These are phyloP conservation scores for Boletus subparvulus DNA, from an alignment of 768 basidiomycete species.

Conservation along the genomic window DNA sequence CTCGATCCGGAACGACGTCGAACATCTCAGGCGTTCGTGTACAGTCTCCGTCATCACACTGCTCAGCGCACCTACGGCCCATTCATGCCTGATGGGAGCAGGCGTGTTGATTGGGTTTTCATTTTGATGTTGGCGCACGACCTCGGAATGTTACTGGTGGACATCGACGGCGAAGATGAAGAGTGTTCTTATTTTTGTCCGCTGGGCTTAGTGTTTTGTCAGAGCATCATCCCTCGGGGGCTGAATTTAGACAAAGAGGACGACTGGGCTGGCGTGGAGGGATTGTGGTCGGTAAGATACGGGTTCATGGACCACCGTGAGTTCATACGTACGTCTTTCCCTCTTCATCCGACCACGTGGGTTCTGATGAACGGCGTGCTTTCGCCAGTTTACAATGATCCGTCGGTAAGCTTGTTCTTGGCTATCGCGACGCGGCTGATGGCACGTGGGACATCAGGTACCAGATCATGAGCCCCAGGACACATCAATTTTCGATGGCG, in stretches of 20 bases:
- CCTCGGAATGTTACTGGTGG: slow-evolving; percentile 53
- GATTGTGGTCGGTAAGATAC: slow-evolving; percentile 62
- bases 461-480: slow-evolving; percentile 38
- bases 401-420: slow-evolving; percentile 21
- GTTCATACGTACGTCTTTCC: slow-evolving; percentile 50
- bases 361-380: slow-evolving; percentile 2
- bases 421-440: neutral
- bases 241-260: slow-evolving; percentile 32
- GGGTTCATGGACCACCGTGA: slow-evolving; percentile 70
- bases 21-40: slow-evolving; percentile 55
- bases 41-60: slow-evolving; percentile 58
- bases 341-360: neutral
- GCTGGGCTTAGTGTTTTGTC: slow-evolving; percentile 54
- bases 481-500: slow-evolving; percentile 48
- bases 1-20: slow-evolving; percentile 31
- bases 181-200: slow-evolving; percentile 36
- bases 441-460: slow-evolving; percentile 18
- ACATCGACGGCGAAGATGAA: slow-evolving; percentile 34
- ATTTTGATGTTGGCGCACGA: slow-evolving; percentile 55
- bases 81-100: slow-evolving; percentile 44
- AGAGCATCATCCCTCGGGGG: slow-evolving; percentile 44
- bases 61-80: slow-evolving; percentile 56
- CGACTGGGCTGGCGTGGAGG: slow-evolving; percentile 46
- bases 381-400: slow-evolving; percentile 50
- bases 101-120: slow-evolving; percentile 58